Evolutionary conservation across 495 filamentous ascomycete species (phyloP).

Genomic region (Geopyxis carbonaria): DNA sequence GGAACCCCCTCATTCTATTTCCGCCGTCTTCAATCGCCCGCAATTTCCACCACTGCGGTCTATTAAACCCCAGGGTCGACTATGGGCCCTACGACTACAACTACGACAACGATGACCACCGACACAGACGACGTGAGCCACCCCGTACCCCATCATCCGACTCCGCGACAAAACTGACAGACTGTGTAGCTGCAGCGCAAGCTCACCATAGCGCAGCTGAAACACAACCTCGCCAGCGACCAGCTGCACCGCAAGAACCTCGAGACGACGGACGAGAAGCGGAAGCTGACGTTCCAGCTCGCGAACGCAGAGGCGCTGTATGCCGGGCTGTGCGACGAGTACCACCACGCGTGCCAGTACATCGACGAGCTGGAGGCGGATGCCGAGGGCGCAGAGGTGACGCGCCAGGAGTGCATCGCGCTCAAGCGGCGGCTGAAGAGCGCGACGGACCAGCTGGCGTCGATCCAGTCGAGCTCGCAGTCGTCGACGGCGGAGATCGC

Average conservation of each 20-base stretch:
- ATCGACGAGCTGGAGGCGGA: conserved; percentile 26
- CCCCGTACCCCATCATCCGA: too few relatives aligned
- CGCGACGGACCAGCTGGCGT: neutral
- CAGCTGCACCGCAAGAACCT: conserved; percentile 11
- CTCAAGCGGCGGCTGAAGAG: neutral
- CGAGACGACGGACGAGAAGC: conserved; percentile 15
- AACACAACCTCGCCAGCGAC: too few relatives aligned
- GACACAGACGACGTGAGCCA: too few relatives aligned
- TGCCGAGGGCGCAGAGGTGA: conserved; percentile 1
- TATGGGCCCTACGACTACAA: too few relatives aligned
- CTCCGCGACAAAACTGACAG: too few relatives aligned
- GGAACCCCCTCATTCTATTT: too few relatives aligned
- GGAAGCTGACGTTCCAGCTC: conserved; percentile 11
- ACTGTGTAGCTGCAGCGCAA: too few relatives aligned
- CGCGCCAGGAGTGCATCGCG: neutral
- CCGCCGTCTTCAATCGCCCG: too few relatives aligned
- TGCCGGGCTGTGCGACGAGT: conserved; percentile 12
- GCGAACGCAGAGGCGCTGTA: conserved; percentile 16
- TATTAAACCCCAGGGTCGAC: too few relatives aligned
- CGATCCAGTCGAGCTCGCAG: neutral
- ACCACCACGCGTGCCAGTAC: conserved; percentile 1
- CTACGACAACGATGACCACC: too few relatives aligned
- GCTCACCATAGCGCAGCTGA: too few relatives aligned
- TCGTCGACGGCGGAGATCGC: conserved; percentile 1
- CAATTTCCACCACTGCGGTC: too few relatives aligned